phyloP scores from a whole-genome alignment of 2,329 filamentous ascomycete species.

The Fusarium sp. region DNA sequence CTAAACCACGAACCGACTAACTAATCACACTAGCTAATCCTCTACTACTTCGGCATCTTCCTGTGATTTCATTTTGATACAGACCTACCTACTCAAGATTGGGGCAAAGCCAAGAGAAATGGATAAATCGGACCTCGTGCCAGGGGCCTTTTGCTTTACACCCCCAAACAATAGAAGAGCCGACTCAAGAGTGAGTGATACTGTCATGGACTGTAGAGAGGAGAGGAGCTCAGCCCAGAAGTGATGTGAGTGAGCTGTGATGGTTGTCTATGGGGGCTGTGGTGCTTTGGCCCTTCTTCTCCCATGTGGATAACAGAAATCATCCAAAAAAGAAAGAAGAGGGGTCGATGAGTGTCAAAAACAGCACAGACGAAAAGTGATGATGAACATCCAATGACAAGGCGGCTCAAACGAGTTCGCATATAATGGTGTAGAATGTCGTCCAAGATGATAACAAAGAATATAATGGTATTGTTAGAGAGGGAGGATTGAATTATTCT shows the following conservation, averaged over 20 bases:
- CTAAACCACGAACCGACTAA: background rate
- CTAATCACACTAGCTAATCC: background rate
- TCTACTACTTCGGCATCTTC: conserved; percentile 14
- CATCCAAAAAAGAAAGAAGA: background rate
- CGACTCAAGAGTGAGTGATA: background rate
- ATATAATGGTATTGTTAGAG: conserved; percentile 1
- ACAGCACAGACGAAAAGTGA: conserved; percentile 1
- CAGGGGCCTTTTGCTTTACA: conserved; percentile 3
- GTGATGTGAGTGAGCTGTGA: background rate
- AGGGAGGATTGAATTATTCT: background rate
- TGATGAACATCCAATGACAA: background rate
- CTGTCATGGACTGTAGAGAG: background rate
- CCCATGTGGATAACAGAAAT: conserved; percentile 4
- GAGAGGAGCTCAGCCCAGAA: conserved; percentile 2
- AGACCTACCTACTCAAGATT: background rate
- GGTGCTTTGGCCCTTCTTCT: conserved; percentile 26
- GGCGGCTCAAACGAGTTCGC: background rate
- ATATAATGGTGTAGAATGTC: background rate
- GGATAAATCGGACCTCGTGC: background rate
- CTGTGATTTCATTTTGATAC: conserved; percentile 20
- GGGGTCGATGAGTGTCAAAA: background rate
- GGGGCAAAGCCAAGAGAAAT: conserved; percentile 5
- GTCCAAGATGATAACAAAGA: background rate
- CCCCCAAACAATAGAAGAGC: conserved; percentile 20
- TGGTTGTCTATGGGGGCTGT: conserved; percentile 10